Percentiles rank a stretch among this genome's conserved stretches.
Conservation (phyloP, 768 basidiomycete species). For the Russula dissimulans region DNA sequence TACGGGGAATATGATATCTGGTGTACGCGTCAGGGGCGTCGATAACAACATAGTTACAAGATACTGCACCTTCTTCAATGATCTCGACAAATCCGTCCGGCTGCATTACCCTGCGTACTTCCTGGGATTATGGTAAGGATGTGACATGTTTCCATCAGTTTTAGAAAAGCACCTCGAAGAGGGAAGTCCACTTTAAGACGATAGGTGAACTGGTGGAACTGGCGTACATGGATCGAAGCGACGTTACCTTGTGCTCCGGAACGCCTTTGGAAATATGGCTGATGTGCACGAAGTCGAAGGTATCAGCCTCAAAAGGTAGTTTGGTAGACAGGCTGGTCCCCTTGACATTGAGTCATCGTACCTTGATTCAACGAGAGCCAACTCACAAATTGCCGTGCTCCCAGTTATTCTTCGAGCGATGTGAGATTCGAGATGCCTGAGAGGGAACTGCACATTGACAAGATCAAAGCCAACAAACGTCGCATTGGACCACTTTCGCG, state of each 20-base stretch:
- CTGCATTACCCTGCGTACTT: constrained; percentile 59
- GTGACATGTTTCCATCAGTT: neutral
- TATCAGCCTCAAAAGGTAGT: constrained; percentile 73
- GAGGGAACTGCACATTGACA: constrained; percentile 62
- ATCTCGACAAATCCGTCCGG: constrained; percentile 66
- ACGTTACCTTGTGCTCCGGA: constrained; percentile 37
- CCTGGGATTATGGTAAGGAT: constrained; percentile 36
- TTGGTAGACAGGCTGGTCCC: constrained; percentile 54
- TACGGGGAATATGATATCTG: constrained; percentile 68
- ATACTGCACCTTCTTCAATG: constrained; percentile 55
- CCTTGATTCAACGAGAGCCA: neutral
- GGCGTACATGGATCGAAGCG: constrained; percentile 11
- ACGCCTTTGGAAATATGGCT: constrained; percentile 54
- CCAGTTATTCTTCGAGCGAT: constrained; percentile 59
- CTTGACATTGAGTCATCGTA: neutral
- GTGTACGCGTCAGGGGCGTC: neutral
- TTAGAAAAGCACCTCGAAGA: constrained; percentile 6
- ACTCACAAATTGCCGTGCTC: constrained; percentile 70
- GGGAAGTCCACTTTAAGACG: constrained; percentile 9
- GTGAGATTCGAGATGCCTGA: constrained; percentile 39
- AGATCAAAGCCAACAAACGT: constrained; percentile 61
- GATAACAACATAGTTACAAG: neutral
- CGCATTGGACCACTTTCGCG: constrained; percentile 17
- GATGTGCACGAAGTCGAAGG: constrained; percentile 76
- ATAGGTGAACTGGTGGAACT: constrained; percentile 42